Percentiles rank a stretch among this genome's conserved stretches.
Evolutionary conservation across 768 basidiomycete genomes (phyloP).

Genomic region (Hygrophoropsis aurantiaca): DNA sequence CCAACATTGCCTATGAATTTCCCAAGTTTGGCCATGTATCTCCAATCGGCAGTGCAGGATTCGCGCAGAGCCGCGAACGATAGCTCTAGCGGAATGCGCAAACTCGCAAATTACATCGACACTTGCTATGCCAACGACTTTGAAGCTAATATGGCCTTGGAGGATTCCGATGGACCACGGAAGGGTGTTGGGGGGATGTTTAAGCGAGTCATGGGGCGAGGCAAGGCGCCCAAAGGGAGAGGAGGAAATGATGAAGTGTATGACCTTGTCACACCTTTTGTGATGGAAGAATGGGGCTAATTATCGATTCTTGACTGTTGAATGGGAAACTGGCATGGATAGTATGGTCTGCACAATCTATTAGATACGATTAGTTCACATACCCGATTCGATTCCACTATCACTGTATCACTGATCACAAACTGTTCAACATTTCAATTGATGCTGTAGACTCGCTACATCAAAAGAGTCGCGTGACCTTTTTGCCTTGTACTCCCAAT

Average conservation of each 20-base stretch:
- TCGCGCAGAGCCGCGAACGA: constrained; percentile 64
- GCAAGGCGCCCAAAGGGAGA: constrained; percentile 43
- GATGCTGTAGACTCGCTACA: too few species aligned
- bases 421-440: too few species aligned
- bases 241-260: constrained; percentile 77
- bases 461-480: too few species aligned
- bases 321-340: too few species aligned
- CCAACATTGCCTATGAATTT: constrained; percentile 75
- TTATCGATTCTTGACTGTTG: background rate
- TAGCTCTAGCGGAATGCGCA: constrained; percentile 58
- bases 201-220: constrained; percentile 59
- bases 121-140: constrained; percentile 58
- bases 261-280: constrained; percentile 81
- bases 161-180: constrained; percentile 38
- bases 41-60: constrained; percentile 68
- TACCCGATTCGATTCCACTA: too few species aligned
- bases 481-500: too few species aligned
- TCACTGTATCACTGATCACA: too few species aligned
- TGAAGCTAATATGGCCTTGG: constrained; percentile 18
- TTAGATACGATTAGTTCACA: too few species aligned
- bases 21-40: constrained; percentile 73
- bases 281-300: constrained; percentile 72
- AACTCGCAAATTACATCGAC: constrained; percentile 70
- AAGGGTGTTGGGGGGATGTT: constrained; percentile 51
- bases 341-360: too few species aligned